These are phyloP conservation scores for Dalbergia cochinchinensis DNA, from an alignment of 306 rosid genomes.

Conservation along the genomic window DNA sequence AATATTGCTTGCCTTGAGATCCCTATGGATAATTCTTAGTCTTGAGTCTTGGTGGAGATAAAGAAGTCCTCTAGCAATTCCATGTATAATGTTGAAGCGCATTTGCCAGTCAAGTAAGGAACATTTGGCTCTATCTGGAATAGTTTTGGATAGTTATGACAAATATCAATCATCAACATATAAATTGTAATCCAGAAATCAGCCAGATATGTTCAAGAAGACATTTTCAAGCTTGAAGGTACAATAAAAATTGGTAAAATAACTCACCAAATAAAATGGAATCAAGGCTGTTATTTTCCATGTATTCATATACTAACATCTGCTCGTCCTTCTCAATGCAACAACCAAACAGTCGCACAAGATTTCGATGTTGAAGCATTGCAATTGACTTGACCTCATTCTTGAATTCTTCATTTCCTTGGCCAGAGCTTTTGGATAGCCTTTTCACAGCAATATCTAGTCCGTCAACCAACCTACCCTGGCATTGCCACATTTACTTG, in stretches of 20 bases:
- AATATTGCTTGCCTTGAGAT: slow-evolving; percentile 73
- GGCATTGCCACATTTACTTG: slow-evolving; percentile 15
- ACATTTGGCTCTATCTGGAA: slow-evolving; percentile 50
- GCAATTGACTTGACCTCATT: slow-evolving; percentile 69
- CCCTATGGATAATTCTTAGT: slow-evolving; percentile 74
- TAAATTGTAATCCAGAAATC: background rate
- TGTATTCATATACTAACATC: slow-evolving; percentile 67
- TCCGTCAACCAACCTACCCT: slow-evolving; percentile 63
- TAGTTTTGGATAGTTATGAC: slow-evolving; percentile 29
- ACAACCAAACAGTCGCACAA: slow-evolving; percentile 69
- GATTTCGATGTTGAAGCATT: slow-evolving; percentile 74
- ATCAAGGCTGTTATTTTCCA: slow-evolving; percentile 72
- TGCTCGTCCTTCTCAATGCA: slow-evolving; percentile 66
- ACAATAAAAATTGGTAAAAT: background rate
- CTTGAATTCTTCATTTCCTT: slow-evolving; percentile 71
- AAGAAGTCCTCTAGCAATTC: slow-evolving; percentile 71
- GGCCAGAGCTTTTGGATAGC: slow-evolving; percentile 63
- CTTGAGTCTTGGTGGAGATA: slow-evolving; percentile 78
- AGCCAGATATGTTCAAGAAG: background rate
- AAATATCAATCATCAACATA: background rate
- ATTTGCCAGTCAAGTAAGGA: slow-evolving; percentile 56
- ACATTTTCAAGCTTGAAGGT: background rate
- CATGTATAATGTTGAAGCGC: slow-evolving; percentile 67
- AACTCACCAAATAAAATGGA: slow-evolving; percentile 60
- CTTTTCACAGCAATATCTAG: slow-evolving; percentile 73